Base-by-base conservation (phyloP, 805 yeast genomes). In the Pichia sporocuriosa region DNA sequence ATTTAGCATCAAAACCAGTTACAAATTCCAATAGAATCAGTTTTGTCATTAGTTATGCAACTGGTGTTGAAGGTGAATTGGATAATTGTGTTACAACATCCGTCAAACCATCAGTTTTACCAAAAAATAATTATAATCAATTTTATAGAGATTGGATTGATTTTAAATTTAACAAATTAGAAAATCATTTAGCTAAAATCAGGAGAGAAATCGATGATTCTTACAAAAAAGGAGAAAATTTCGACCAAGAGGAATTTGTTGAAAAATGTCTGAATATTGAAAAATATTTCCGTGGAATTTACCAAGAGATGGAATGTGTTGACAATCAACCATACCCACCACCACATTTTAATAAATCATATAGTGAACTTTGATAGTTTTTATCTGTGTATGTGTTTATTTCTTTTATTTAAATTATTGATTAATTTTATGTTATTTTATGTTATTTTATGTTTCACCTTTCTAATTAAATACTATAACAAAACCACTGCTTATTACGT, bases 1-100 rank as follows among this genome's bases (percentile, higher is more conserved):
- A 71, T 45, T 58, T 71, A 42, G 76, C 74, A 10, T 64, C 72
- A 21, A 66, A 65, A 42, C 73, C 75, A 19, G 48, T 52, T 31
- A 47, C 59, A 16, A 59, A 59, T 37, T 55, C 56, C 30, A 61
- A 61, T 47, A 53, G 65, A 48, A 61, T 62, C 37, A 52, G 62
- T 9, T 44, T 53, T 28, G 64, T 59, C 5, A 52, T 52, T 4
- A 62, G 62, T 11, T 58, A 47, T 33, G 51, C 51, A 32, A 54
- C 61, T 7, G 47, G 51, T 16, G 56, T 50, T 21, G 49, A 58
- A 11, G 53, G 48, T 6, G 30, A 45, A 7, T 54, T 58, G 12
- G 65, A 62, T 42, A 57, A 59, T 32, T 55, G 58, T 26, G 51
- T 54, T 12, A 40, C 57, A 22, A 61, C 63, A 6, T 53, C 63